Evolutionary conservation across 1,139 yeast species (phyloP), one percentile per base, ranked within the genome.

Genomic region (Nakaseomyces glabratus): DNA sequence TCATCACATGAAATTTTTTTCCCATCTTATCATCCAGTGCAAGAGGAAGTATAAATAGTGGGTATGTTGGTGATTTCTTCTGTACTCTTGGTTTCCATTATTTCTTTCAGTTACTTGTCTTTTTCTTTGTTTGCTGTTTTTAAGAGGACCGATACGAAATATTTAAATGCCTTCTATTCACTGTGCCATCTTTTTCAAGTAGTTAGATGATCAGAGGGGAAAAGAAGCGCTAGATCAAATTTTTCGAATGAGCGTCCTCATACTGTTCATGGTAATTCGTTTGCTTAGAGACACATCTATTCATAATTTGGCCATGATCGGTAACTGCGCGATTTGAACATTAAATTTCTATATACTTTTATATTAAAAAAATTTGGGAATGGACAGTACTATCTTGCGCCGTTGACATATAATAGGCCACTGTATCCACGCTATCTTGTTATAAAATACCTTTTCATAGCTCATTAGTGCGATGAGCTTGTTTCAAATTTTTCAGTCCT

Each of bases 131-230:
- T 15, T 24, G 24, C 8, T 20, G 15, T 26, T 34, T 35, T 30
- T 21, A 38, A 34, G 29, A 40, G 34, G 44, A 32, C 46, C 18
- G 30, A 26, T 26, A 56, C 28, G 34, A 32, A 24, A 32, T 28
- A 51, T 52, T 50, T 56, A 52, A 50, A 51, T 38, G 57, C 57
- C 44, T 50, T 51, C 57, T 51, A 52, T 52, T 52, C 56, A 51
- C 57, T 52, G 54, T 51, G 53, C 55, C 57, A 51, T 48, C 55
- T 45, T 34, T 41, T 31, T 30, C 31, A 30, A 35, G 22, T 31
- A 41, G 44, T 47, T 51, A 48, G 55, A 43, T 52, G 57, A 51
- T 35, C 54, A 51, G 55, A 52, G 57, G 57, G 57, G 57, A 52
- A 52, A 52, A 51, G 55, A 49, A 50, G 49, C 34, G 57, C 57